These are phyloP conservation scores for Clavispora vitiphila DNA, from an alignment of 805 yeast species.

Conservation along the genomic window DNA sequence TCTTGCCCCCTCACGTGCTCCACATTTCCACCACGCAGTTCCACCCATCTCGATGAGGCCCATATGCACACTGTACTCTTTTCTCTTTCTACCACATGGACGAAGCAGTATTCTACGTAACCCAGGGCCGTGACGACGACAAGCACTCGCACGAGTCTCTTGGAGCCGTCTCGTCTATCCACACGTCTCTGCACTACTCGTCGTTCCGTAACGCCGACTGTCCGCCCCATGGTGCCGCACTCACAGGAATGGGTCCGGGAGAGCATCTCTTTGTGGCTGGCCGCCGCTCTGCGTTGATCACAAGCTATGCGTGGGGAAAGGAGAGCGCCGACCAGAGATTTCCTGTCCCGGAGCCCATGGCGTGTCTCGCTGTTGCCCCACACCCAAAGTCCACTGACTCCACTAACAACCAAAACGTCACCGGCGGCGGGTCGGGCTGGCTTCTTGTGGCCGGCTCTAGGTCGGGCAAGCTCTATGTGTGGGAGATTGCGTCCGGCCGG, in stretches of 20 bases:
- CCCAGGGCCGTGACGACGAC: constrained; percentile 40
- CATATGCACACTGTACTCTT: constrained; percentile 1
- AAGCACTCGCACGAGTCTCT: constrained; percentile 40
- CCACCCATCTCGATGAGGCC: constrained; percentile 1
- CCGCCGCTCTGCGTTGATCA: constrained; percentile 66
- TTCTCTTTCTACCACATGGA: constrained; percentile 32
- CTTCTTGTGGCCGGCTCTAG: constrained; percentile 68
- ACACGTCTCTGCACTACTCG: constrained; percentile 43
- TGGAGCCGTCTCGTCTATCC: constrained; percentile 40
- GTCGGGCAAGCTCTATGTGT: constrained; percentile 73
- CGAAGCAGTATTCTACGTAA: constrained; percentile 45
- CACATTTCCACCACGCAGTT: too few relatives aligned
- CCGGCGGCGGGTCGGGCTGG: constrained; percentile 26
- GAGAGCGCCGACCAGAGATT: constrained; percentile 73
- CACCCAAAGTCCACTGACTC: constrained; percentile 24
- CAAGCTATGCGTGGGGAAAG: constrained; percentile 66
- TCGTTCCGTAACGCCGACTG: constrained; percentile 52
- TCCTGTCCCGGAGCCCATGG: constrained; percentile 77
- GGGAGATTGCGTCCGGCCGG: constrained; percentile 81
- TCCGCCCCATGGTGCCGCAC: constrained; percentile 39
- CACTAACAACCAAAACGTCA: too few relatives aligned
- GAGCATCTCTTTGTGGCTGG: constrained; percentile 60
- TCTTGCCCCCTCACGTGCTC: too few relatives aligned
- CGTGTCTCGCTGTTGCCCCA: constrained; percentile 47
- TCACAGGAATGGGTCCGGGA: constrained; percentile 44